Conservation (phyloP, 2,329 filamentous ascomycete genomes). For the Fusarium xylarioides region DNA sequence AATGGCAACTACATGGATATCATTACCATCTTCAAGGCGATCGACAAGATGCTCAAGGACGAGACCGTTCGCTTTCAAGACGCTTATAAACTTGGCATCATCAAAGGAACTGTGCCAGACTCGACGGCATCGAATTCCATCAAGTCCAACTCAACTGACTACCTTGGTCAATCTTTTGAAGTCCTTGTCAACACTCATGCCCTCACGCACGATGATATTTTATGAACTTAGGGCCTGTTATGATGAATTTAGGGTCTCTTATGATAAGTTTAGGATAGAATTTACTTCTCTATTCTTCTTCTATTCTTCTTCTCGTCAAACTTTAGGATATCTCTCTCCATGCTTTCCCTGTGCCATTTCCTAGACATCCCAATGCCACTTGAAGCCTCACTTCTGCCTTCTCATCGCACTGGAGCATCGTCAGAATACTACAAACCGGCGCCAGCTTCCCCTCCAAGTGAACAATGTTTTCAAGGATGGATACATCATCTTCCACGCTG, state of each 20-base stretch:
- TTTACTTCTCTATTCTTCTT: not conserved
- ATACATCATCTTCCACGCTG: no score
- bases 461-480: no score
- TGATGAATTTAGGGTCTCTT: not conserved
- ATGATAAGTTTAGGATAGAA: not conserved
- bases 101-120: not conserved
- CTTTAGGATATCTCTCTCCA: not conserved
- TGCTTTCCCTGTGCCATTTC: not conserved
- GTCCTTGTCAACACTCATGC: not conserved
- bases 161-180: not conserved
- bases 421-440: no score
- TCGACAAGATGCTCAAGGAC: not conserved
- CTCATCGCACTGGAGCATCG: no score
- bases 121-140: not conserved
- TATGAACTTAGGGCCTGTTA: not conserved
- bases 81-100: not conserved
- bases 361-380: not conserved
- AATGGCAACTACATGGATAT: not conserved
- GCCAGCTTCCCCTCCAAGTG: no score
- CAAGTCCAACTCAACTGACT: not conserved
- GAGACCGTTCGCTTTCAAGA: not conserved
- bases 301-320: not conserved
- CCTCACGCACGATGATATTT: not conserved
- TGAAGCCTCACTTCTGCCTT: not conserved
- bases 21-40: not conserved